Conservation (phyloP, 108 stramenopile genomes). For the Pseudonitzschia multistriata region DNA sequence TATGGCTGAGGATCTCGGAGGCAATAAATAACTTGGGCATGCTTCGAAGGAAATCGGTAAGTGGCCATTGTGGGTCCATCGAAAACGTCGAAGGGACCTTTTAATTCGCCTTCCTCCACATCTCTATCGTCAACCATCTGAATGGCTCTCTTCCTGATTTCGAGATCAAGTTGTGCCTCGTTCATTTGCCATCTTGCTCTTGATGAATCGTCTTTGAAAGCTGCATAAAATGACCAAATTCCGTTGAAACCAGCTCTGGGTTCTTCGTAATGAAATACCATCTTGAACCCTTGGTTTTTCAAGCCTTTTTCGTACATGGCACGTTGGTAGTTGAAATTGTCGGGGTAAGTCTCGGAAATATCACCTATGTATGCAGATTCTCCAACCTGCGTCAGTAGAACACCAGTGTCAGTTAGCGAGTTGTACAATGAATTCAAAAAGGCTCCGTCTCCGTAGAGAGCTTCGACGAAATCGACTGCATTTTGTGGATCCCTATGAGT, state of each 20-base stretch:
- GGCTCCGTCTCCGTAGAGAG: slow-evolving; percentile 42
- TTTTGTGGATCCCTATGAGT: slow-evolving; percentile 39
- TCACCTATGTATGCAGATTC: slow-evolving; percentile 34
- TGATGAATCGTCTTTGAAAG: slow-evolving; percentile 48
- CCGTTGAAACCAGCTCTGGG: slow-evolving; percentile 8
- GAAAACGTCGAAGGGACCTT: slow-evolving; percentile 54
- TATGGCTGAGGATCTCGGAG: slow-evolving; percentile 6
- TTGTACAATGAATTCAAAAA: slow-evolving; percentile 53
- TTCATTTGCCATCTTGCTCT: slow-evolving; percentile 50
- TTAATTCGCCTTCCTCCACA: slow-evolving; percentile 25
- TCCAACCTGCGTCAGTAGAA: slow-evolving; percentile 63
- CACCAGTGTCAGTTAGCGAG: slow-evolving; percentile 45
- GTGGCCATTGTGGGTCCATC: slow-evolving; percentile 72
- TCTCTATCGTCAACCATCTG: neutral
- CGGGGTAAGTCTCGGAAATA: slow-evolving; percentile 43
- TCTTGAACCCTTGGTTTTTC: slow-evolving; percentile 11
- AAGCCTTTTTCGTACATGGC: neutral
- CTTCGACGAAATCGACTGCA: slow-evolving; percentile 46
- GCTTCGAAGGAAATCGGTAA: slow-evolving; percentile 55
- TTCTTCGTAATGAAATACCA: slow-evolving; percentile 2
- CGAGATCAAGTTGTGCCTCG: slow-evolving; percentile 52
- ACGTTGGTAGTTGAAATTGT: slow-evolving; percentile 24
- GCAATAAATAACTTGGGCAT: slow-evolving; percentile 54
- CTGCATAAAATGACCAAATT: slow-evolving; percentile 56
- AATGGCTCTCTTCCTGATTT: slow-evolving; percentile 45